Evolutionary conservation across 31 red algal genomes (phyloP), one percentile per base, ranked within the genome.

Genomic region (Endocladia muricata): DNA sequence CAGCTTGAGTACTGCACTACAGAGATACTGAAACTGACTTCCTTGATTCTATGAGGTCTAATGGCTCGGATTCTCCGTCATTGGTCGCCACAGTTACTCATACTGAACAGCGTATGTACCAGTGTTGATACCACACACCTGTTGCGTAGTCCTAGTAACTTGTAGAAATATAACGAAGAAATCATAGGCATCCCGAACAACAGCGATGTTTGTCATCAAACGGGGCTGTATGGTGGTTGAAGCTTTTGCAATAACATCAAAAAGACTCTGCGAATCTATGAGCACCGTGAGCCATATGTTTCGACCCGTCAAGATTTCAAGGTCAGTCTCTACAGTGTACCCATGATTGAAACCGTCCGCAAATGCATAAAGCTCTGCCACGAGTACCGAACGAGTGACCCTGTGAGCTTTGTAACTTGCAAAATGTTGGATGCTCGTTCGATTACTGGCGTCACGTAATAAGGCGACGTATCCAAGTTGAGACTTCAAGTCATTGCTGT

Each of bases 181-280:
- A n/a, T 67, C 61, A 15, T 67, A 67, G 1, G 28, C 61, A 21
- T 67, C 33, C 21, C 61, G 61, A 19, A 67, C 34, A n/a, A 34
- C 61, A 36, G 32, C 30, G 32, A 67, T 35, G 33, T 67, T 35
- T 34, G 23, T 33, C 61, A 67, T 32, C 19, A 67, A 33, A 5
- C 9, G 23, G 26, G 21, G 25, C 61, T 67, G 32, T 32, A 34
- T 0, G 4, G 61, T 1, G 21, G 61, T 36, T 34, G 0, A 32
- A 7, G 21, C 39, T 33, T 32, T 67, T 35, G 33, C 4, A 7
- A 67, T 23, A 67, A 0, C 61, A 36, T 67, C 1, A 33, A 67
- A 67, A 36, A 67, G 61, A 34, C 26, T 32, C 33, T 67, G 21
- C 0, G 0, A 67, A 34, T 67, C 61, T 19, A 34, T 67, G 0